Conservation (phyloP, 306 rosid species). For the Cucurbita argyrosperma region DNA sequence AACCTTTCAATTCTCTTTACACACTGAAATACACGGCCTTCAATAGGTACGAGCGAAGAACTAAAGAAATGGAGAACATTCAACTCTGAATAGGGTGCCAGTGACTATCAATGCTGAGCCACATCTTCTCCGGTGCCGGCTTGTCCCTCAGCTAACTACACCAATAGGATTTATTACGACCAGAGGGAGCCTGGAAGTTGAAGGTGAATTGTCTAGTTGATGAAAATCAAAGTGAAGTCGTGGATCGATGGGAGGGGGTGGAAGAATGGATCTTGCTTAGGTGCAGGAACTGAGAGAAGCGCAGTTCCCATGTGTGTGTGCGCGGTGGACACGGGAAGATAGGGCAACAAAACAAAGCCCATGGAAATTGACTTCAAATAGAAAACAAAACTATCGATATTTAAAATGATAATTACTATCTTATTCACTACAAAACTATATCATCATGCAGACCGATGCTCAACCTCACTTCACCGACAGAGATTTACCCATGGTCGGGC, state of each 20-base stretch:
- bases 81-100: neutral
- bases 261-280: constrained; percentile 1
- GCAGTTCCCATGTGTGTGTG: constrained; percentile 29
- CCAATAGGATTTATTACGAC: neutral
- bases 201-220: constrained; percentile 14
- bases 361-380: too few relatives aligned
- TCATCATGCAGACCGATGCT: too few relatives aligned
- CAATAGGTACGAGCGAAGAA: neutral
- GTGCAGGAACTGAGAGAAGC: constrained; percentile 23
- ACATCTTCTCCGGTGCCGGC: neutral
- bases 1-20: neutral
- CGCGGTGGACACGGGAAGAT: neutral
- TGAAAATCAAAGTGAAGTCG: constrained; percentile 9
- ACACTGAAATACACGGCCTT: neutral
- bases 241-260: neutral
- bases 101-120: neutral
- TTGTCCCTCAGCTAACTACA: neutral
- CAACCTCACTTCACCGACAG: neutral
- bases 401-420: too few relatives aligned
- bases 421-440: too few relatives aligned
- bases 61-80: neutral
- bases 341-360: too few relatives aligned
- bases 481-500: neutral
- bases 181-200: neutral
- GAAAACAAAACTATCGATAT: too few relatives aligned